A percentile compares a stretch with the other conserved stretches of the same genome.
These are phyloP conservation scores for Solanum piurae DNA, from an alignment of 257 asterid genomes.

Conservation along the genomic window DNA sequence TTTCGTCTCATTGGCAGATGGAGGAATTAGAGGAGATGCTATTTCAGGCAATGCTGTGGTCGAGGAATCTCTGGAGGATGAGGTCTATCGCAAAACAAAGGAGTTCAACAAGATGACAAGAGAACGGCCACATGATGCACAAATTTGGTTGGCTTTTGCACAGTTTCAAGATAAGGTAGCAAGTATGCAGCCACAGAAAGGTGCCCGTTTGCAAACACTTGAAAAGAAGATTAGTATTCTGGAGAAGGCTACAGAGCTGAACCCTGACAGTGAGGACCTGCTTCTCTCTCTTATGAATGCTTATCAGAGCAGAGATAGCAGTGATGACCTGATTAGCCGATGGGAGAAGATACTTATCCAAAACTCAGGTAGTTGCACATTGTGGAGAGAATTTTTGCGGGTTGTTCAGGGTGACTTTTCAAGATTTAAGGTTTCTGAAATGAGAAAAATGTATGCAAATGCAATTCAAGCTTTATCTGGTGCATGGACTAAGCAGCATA, in stretches of 20 bases:
- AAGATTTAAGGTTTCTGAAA: slow-evolving; percentile 86
- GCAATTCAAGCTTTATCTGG: slow-evolving; percentile 90
- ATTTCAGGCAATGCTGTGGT: slow-evolving; percentile 24
- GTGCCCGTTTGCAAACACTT: slow-evolving; percentile 85
- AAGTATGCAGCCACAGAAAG: slow-evolving; percentile 77
- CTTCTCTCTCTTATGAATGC: slow-evolving; percentile 79
- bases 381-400: slow-evolving; percentile 89
- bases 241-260: slow-evolving; percentile 88
- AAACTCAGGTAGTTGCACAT: slow-evolving; percentile 73
- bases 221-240: slow-evolving; percentile 94
- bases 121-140: slow-evolving; percentile 80
- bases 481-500: slow-evolving; percentile 76
- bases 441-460: slow-evolving; percentile 82
- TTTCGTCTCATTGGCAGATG: slow-evolving; percentile 49
- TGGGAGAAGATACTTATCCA: slow-evolving; percentile 74
- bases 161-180: slow-evolving; percentile 91
- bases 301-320: slow-evolving; percentile 68
- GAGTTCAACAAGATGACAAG: slow-evolving; percentile 80
- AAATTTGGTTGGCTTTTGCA: slow-evolving; percentile 71
- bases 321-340: slow-evolving; percentile 60
- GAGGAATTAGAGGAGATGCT: slow-evolving; percentile 19
- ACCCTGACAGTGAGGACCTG: slow-evolving; percentile 83
- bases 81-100: slow-evolving; percentile 64
- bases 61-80: slow-evolving; percentile 97
- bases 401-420: slow-evolving; percentile 82